These are phyloP conservation scores for Colletotrichum eremochloae DNA, from an alignment of 2,329 filamentous ascomycete species.

Conservation along the genomic window DNA sequence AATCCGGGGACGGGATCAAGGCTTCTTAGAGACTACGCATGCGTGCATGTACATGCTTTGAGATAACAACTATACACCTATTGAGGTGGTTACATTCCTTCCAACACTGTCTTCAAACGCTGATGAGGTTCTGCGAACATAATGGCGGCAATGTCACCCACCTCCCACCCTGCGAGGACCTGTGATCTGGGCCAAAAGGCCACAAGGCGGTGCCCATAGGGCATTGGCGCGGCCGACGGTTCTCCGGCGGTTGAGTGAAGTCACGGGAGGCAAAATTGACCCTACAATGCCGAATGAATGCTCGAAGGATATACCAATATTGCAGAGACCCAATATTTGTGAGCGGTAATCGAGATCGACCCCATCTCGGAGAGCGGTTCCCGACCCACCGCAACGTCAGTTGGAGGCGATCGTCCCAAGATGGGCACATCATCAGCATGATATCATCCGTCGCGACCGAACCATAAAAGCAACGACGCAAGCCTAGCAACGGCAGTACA, in stretches of 20 bases:
- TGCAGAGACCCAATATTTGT: too few species aligned
- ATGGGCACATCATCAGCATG: slow-evolving; percentile 8
- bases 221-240: neutral
- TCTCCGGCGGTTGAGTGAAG: neutral
- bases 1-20: neutral
- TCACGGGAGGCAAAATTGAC: neutral
- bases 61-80: neutral
- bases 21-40: neutral
- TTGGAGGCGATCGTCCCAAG: neutral
- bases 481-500: too few species aligned
- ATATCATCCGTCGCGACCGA: slow-evolving; percentile 1
- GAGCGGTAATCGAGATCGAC: slow-evolving; percentile 6
- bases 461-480: neutral
- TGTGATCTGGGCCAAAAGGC: neutral
- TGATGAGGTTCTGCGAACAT: neutral
- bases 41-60: slow-evolving; percentile 3
- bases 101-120: neutral
- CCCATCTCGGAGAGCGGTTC: neutral
- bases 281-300: neutral
- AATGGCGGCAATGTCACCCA: neutral
- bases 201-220: neutral
- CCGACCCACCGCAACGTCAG: slow-evolving; percentile 27
- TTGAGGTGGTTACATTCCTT: neutral
- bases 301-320: too few species aligned
- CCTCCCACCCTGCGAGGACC: neutral